Evolutionary conservation across 805 yeast species (phyloP).

Genomic region (Kodamaea kakaduensis): DNA sequence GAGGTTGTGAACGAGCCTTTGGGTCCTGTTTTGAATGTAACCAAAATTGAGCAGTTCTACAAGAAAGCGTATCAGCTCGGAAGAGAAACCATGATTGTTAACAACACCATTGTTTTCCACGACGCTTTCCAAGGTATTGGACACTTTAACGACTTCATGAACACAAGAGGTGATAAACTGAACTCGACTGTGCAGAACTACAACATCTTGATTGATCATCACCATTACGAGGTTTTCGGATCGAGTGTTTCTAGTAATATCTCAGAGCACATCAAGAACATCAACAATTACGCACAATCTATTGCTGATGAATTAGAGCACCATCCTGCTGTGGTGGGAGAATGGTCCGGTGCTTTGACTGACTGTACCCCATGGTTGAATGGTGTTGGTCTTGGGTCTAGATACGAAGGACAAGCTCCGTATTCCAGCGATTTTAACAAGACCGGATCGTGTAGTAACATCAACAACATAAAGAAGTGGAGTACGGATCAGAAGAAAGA

Average conservation of each 20-base stretch:
- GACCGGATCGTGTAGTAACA: constrained; percentile 43
- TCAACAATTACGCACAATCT: constrained; percentile 26
- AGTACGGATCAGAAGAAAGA: constrained; percentile 35
- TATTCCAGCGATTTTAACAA: constrained; percentile 23
- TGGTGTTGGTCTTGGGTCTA: constrained; percentile 64
- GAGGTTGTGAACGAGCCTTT: constrained; percentile 41
- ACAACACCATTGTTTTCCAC: constrained; percentile 51
- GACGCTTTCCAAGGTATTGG: constrained; percentile 61
- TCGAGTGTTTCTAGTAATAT: constrained; percentile 24
- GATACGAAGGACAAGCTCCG: constrained; percentile 48
- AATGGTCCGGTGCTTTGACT: constrained; percentile 46
- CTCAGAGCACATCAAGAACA: constrained; percentile 30
- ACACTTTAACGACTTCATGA: constrained; percentile 50
- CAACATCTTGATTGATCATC: constrained; percentile 39
- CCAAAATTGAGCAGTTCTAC: constrained; percentile 27
- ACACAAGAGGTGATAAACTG: constrained; percentile 14
- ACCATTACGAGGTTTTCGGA: constrained; percentile 37
- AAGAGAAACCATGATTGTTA: constrained; percentile 24
- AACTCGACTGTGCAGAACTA: constrained; percentile 16
- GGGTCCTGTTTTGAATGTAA: constrained; percentile 21
- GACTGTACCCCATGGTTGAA: constrained; percentile 70
- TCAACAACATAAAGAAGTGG: constrained; percentile 41
- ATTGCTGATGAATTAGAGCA: constrained; percentile 34
- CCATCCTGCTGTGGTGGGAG: constrained; percentile 46
- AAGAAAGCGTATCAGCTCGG: constrained; percentile 29